Conservation (phyloP, 306 rosid genomes). For the Vigna mungo region DNA sequence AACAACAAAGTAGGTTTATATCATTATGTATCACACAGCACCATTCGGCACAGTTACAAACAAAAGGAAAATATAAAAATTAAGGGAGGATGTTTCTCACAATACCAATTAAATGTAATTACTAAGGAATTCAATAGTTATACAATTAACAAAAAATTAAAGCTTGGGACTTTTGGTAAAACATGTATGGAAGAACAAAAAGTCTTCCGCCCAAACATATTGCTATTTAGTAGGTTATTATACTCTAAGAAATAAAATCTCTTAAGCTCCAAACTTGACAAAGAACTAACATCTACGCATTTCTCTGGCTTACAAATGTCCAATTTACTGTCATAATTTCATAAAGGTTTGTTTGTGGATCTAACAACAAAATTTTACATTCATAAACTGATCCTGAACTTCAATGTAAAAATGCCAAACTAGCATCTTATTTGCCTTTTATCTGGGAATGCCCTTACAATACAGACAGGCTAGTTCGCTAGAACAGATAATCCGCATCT, state of each 20-base stretch:
- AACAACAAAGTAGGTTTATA: background rate
- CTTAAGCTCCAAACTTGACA: constrained; percentile 20
- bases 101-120: constrained; percentile 14
- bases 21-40: too few relatives aligned
- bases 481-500: constrained; percentile 3
- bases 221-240: constrained; percentile 14
- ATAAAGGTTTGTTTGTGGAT: constrained; percentile 8
- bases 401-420: constrained; percentile 36
- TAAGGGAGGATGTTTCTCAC: background rate
- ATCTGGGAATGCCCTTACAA: background rate
- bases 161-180: constrained; percentile 20
- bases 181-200: constrained; percentile 30
- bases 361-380: constrained; percentile 19
- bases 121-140: constrained; percentile 22
- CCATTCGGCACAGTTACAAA: background rate
- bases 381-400: constrained; percentile 30
- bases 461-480: constrained; percentile 8
- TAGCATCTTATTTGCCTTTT: constrained; percentile 7
- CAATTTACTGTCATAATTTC: constrained; percentile 24
- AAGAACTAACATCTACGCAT: constrained; percentile 13
- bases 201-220: background rate
- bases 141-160: constrained; percentile 30
- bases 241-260: constrained; percentile 21
- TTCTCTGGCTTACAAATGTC: constrained; percentile 26
- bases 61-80: background rate